Evolutionary conservation across 129 eudicot species (phyloP).

Genomic region (Erigeron canadensis): DNA sequence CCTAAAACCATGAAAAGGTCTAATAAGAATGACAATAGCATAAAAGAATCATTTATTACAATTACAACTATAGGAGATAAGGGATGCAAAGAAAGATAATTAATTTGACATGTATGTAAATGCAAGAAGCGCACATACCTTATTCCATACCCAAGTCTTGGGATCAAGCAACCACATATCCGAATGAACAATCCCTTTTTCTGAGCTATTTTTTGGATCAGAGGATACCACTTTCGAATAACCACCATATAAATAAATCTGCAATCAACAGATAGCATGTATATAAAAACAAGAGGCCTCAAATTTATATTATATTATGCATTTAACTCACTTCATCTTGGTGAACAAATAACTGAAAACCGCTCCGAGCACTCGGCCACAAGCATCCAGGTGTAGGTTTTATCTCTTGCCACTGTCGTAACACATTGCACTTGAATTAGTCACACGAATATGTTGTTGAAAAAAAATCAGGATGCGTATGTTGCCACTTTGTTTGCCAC

Average conservation of each 20-base stretch:
- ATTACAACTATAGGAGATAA: background rate
- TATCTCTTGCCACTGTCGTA: slow-evolving; percentile 90
- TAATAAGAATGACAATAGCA: background rate
- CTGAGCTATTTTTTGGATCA: slow-evolving; percentile 68
- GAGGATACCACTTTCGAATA: slow-evolving; percentile 85
- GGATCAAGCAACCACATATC: slow-evolving; percentile 99
- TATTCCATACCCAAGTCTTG: slow-evolving; percentile 98
- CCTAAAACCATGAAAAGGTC: slow-evolving; percentile 38
- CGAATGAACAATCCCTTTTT: slow-evolving; percentile 91
- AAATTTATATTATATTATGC: background rate
- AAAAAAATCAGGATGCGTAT: background rate
- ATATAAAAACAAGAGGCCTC: background rate
- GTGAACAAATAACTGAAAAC: slow-evolving; percentile 83
- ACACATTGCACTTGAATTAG: slow-evolving; percentile 23
- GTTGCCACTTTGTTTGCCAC: slow-evolving; percentile 20
- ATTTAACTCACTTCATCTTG: slow-evolving; percentile 78
- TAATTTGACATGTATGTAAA: background rate
- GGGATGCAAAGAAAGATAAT: background rate
- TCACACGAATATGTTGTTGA: slow-evolving; percentile 6
- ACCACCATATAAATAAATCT: slow-evolving; percentile 92
- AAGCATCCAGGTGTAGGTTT: slow-evolving; percentile 84
- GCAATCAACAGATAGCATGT: slow-evolving; percentile 21
- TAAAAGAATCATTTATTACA: slow-evolving; percentile 7
- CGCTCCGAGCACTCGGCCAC: slow-evolving; percentile 99
- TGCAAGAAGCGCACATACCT: slow-evolving; percentile 48